phyloP scores from a whole-genome alignment of 106 monocot genomes.

The Dendrobium officinale region DNA sequence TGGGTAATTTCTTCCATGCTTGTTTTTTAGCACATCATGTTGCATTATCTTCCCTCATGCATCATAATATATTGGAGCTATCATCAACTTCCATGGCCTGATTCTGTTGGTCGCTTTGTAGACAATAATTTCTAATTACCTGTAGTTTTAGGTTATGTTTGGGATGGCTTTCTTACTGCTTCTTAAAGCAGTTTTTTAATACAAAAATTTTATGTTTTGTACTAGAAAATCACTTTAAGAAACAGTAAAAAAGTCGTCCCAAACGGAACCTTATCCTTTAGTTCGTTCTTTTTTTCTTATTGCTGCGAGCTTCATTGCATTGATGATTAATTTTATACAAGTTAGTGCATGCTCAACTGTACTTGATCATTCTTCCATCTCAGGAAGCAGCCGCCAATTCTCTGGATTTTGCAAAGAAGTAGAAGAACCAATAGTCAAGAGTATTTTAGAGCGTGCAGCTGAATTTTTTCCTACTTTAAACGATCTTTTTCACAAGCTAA shows the following conservation, averaged over 20 bases:
- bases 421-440: constrained; percentile 45
- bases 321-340: background rate
- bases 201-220: no score
- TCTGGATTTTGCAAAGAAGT: constrained; percentile 61
- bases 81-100: background rate
- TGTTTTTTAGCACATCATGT: background rate
- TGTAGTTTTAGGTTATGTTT: background rate
- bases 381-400: constrained; percentile 94
- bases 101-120: background rate
- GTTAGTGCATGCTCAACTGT: background rate
- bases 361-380: background rate
- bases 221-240: no score
- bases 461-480: constrained; percentile 68
- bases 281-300: background rate
- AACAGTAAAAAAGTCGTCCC: no score
- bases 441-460: constrained; percentile 60
- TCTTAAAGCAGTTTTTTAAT: no score
- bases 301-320: no score
- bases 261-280: background rate
- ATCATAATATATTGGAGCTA: no score
- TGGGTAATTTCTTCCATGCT: constrained; percentile 35
- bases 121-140: background rate
- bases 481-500: constrained; percentile 23
- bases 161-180: no score
- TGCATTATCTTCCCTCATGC: background rate